Base-by-base conservation (phyloP, 2,329 filamentous ascomycete species). In the Trichoderma sp. region DNA sequence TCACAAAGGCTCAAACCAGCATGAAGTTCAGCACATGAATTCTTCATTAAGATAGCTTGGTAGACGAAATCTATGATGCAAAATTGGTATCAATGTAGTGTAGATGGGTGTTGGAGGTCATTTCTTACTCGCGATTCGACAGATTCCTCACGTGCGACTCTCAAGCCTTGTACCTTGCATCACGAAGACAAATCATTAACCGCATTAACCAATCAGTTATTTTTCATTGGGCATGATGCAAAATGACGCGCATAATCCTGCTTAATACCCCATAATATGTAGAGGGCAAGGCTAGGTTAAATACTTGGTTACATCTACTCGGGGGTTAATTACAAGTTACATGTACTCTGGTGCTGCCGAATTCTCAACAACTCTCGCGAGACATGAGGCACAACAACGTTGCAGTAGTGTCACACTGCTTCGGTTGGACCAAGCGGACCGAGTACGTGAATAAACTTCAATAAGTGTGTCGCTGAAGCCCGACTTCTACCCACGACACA, bases 11-110 rank as follows among this genome's bases (percentile, higher is more conserved):
- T 23, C 47, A 53, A 53, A 20, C n/a, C 3, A 23, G 3, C 3
- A 23, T 53, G n/a, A 50, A 0, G n/a, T 23, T 6, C n/a, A 23
- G 0, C n/a, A 3, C n/a, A 20, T 3, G 9, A 5, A 5, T 0
- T 20, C n/a, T 12, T 23, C 9, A 0, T 20, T 50, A 5, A 6
- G 1, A 23, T 0, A 11, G 9, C 30, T 34, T 20, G 8, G 5
- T 12, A 6, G 9, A 32, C 11, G 1, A 58, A 32, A 32, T 6
- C 1, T 3, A 12, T 12, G 9, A 32, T 58, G 1, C 2, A 32
- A 32, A 20, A 58, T 7, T 1, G 30, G 4, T 3, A 6, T n/a
- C 4, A 4, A 30, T 32, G 17, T 7, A 11, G 55, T 32, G 15
- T 7, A 12, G 17, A 30, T 32, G 15, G 8, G 11, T 20, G 15